Base-by-base conservation (phyloP, 345 rosid genomes). In the Gossypium arboreum region DNA sequence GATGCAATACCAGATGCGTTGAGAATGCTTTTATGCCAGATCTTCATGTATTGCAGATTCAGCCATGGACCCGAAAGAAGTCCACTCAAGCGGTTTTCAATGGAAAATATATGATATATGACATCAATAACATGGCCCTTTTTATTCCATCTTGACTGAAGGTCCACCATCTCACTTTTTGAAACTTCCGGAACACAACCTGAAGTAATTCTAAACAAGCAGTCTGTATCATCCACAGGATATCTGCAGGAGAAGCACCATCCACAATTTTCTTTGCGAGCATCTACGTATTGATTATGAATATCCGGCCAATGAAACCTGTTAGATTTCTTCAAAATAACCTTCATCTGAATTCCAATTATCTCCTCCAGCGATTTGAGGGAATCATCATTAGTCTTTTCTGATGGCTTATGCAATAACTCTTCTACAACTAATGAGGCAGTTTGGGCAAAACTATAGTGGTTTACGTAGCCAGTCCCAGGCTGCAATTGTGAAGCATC, bases 21-120 rank as follows among this genome's bases (percentile, higher is more conserved):
- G 13, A 86, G 79, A 73, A 86, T 75, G 75, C 81, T 84, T 84
- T 83, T 83, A 73, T 81, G 92, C 97, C 98, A 95, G 41, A 82
- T 78, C 77, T 75, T 83, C 75, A 84, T 77, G 82, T 90, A 84
- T 16, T 86, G 88, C 34, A 88, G 90, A 86, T 87, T 87, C 81
- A 88, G 76, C 99, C 97, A 95, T 77, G 99, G 97, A 82, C 99
- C 99, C 55, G 79, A 75, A 59, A 95, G 77, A 72, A 95, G 94
- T 74, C 99, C 99, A 76, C 47, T 92, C 85, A 95, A 77, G 57
- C 91, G 91, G 72, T 83, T 84, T 85, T 93, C 99, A 54, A 91
- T 79, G 56, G 81, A 86, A 67, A 93, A 80, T 64, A 93, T 85
- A 73, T 88, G 85, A 72, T 85, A 66, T 44, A 85, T 79, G 62